Percentiles rank a stretch among this genome's conserved stretches.
phyloP scores from a whole-genome alignment of 495 filamentous ascomycete species.

The Cladorrhinum samala region DNA sequence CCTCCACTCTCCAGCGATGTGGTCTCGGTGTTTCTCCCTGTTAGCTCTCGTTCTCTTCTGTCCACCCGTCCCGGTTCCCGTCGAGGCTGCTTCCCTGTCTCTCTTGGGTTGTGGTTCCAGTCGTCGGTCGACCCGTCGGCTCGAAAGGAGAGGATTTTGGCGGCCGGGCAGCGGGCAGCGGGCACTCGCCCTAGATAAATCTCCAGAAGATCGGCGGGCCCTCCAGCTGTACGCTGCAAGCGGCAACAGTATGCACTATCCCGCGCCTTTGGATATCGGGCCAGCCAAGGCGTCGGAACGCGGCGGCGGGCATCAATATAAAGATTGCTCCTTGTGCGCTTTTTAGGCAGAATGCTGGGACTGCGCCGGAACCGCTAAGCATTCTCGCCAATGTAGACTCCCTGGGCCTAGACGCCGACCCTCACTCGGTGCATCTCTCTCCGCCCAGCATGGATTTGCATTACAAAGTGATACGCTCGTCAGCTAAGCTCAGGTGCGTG shows the following conservation, averaged over 20 bases:
- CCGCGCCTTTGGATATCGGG: constrained; percentile 9
- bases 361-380: constrained; percentile 16
- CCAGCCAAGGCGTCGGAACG: constrained; percentile 20
- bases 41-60: not conserved
- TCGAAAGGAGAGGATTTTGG: too few relatives aligned
- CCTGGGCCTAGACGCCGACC: constrained; percentile 10
- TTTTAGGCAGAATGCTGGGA: constrained; percentile 19
- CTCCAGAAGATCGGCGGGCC: not conserved
- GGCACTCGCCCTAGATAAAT: constrained; percentile 14
- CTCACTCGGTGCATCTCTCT: constrained; percentile 14
- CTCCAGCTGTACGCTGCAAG: too few relatives aligned
- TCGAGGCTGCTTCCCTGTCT: too few relatives aligned
- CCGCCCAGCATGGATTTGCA: constrained; percentile 4
- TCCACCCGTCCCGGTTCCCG: not conserved
- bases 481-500: too few relatives aligned
- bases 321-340: constrained; percentile 4
- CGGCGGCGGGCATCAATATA: constrained; percentile 19
- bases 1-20: not conserved
- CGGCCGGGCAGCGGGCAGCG: not conserved
- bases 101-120: not conserved
- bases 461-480: not conserved
- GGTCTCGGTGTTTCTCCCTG: not conserved
- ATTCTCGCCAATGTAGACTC: constrained; percentile 19
- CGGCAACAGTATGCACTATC: not conserved
- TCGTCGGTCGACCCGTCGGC: too few relatives aligned